These are phyloP conservation scores for Raphidocelis subcapitata DNA, from an alignment of 139 green algal species.

Conservation along the genomic window DNA sequence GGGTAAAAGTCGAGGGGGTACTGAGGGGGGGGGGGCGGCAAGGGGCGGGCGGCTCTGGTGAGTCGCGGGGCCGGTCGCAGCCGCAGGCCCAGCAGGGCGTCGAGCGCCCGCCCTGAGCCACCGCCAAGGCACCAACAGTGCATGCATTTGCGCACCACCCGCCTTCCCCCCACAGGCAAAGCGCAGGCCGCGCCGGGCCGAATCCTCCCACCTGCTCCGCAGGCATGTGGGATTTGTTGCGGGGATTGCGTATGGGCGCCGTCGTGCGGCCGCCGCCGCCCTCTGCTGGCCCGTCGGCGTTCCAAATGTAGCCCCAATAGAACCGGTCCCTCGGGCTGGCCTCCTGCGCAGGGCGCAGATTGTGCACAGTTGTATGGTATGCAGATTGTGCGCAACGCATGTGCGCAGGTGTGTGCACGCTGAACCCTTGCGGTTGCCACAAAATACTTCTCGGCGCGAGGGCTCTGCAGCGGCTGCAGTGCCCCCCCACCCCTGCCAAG, in stretches of 20 bases:
- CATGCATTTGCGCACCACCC: neutral
- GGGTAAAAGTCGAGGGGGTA: slow-evolving; percentile 65
- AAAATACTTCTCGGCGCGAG: neutral
- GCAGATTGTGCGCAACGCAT: neutral
- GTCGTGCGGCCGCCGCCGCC: slow-evolving; percentile 40
- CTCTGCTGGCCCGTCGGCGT: no score
- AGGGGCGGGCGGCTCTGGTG: neutral
- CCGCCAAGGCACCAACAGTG: no score
- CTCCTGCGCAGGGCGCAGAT: slow-evolving; percentile 14
- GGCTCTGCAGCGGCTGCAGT: neutral
- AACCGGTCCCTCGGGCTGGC: slow-evolving; percentile 26
- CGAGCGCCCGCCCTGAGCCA: no score
- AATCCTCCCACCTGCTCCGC: slow-evolving; percentile 38
- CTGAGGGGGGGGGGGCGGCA: slow-evolving; percentile 24
- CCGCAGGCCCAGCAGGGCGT: neutral
- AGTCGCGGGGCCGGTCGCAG: neutral
- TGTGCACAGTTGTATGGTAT: neutral
- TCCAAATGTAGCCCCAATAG: slow-evolving; percentile 73
- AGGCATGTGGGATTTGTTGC: slow-evolving; percentile 68
- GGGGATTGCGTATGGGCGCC: slow-evolving; percentile 54
- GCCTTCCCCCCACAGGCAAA: neutral
- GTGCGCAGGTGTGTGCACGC: no score
- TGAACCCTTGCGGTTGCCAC: no score
- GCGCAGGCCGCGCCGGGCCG: neutral
- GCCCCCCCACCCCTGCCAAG: no score